Base-by-base conservation (phyloP, 495 filamentous ascomycete species). In the Daldinia vernicosa region DNA sequence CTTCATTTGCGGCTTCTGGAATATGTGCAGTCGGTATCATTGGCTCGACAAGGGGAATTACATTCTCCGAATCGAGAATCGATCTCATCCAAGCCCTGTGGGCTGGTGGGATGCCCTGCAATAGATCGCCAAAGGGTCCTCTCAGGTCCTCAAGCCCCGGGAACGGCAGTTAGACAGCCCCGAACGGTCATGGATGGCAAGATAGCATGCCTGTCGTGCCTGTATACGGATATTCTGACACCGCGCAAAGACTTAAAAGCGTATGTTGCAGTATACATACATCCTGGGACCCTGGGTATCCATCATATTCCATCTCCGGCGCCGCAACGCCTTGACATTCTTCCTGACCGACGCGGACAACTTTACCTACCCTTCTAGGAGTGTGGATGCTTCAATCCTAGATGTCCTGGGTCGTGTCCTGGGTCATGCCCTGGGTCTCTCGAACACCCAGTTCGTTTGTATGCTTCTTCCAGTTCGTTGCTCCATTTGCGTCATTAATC, bases 401-500 rank as follows among this genome's bases (percentile, higher is more conserved):
- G 57, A 30, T 61, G 19, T 51, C 66, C 60, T 63, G 12, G 24
- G 27, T 33, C 30, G 28, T 12, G 17, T n/a, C 24, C 6, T 22
- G 26, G 51, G 26, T 27, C 6, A 14, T 15, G 15, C 26, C 26
- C 28, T 28, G 26, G 6, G 15, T 54, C 43, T 66, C 67, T 70
- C 63, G 71, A 74, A 74, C 67, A 60, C 67, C 67, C 71, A 60
- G 70, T 74, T 76, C 70, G 74, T 69, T 76, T 72, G 72, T 64
- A 65, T 51, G 60, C 62, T 69, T 76, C 60, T 67, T 67, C 72
- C 70, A 71, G 75, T 77, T 77, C 75, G 70, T 69, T 40, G 60
- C 66, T 64, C 54, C 58, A 71, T 74, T 77, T 77, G 75, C 77
- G 75, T 77, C 75, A 79, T 77, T 76, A 79, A 71, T 47, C 65